Conservation (phyloP, 371 early-diverging fungal genomes). For the Saksenaea vasiformis region DNA sequence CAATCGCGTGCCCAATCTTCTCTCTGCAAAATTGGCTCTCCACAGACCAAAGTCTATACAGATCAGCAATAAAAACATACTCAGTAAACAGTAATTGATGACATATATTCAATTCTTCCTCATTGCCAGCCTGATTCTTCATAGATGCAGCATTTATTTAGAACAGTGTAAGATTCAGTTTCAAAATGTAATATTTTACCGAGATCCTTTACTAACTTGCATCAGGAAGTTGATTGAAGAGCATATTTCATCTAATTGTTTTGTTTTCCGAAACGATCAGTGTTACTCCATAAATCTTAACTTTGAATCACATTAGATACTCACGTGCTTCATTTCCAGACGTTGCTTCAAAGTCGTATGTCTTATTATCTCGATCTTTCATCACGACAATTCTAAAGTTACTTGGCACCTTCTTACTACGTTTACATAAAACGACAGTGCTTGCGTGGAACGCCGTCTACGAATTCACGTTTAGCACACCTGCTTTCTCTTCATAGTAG, state of each 20-base stretch:
- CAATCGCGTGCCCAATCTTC: too few species aligned
- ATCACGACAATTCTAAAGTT: slow-evolving; percentile 77
- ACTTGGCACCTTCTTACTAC: slow-evolving; percentile 71
- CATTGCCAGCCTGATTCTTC: too few species aligned
- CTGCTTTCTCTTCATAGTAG: neutral
- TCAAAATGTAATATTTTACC: too few species aligned
- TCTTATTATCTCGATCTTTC: slow-evolving; percentile 69
- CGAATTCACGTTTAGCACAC: neutral
- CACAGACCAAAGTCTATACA: too few species aligned
- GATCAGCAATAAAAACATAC: too few species aligned
- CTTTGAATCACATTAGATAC: slow-evolving; percentile 16
- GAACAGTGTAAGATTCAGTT: too few species aligned
- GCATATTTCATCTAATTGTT: slow-evolving; percentile 46
- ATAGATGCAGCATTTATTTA: too few species aligned
- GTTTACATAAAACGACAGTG: slow-evolving; percentile 76
- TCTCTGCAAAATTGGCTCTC: too few species aligned
- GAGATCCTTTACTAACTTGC: slow-evolving; percentile 42
- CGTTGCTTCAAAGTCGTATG: slow-evolving; percentile 80
- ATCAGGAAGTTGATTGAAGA: slow-evolving; percentile 42
- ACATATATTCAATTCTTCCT: too few species aligned
- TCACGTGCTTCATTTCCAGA: slow-evolving; percentile 71
- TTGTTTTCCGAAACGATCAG: neutral
- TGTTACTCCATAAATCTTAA: neutral
- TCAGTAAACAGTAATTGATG: too few species aligned
- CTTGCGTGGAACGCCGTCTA: slow-evolving; percentile 70